phyloP scores from a whole-genome alignment of 805 yeast species.

The Maudiozyma barnettii region DNA sequence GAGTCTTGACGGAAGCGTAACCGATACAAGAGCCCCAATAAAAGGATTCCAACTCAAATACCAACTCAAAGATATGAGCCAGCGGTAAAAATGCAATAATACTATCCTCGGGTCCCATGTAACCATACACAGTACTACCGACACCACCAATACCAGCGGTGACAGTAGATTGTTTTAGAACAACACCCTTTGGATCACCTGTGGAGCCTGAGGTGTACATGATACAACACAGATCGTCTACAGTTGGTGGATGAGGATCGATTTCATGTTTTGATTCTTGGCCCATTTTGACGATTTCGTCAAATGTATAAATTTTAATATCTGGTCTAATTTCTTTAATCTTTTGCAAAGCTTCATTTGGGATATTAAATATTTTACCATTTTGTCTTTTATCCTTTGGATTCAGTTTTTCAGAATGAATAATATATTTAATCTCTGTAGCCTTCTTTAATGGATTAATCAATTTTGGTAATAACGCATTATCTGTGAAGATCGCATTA shows the following conservation, averaged over 20 bases:
- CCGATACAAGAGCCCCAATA: slow-evolving; percentile 89
- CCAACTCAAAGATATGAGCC: slow-evolving; percentile 92
- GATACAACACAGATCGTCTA: slow-evolving; percentile 48
- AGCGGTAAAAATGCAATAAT: slow-evolving; percentile 85
- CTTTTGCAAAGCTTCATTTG: slow-evolving; percentile 46
- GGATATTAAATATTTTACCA: slow-evolving; percentile 52
- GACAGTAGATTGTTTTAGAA: slow-evolving; percentile 52
- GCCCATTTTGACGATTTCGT: slow-evolving; percentile 63
- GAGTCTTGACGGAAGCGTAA: slow-evolving; percentile 86
- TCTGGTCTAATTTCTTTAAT: slow-evolving; percentile 65
- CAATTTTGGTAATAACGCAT: slow-evolving; percentile 55
- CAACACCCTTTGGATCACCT: slow-evolving; percentile 75
- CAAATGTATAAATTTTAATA: slow-evolving; percentile 52
- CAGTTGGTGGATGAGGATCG: slow-evolving; percentile 34
- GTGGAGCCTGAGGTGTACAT: slow-evolving; percentile 70
- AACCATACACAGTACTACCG: slow-evolving; percentile 47
- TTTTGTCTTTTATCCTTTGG: slow-evolving; percentile 49
- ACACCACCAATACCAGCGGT: slow-evolving; percentile 84
- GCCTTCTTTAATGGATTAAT: slow-evolving; percentile 65
- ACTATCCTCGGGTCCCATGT: slow-evolving; percentile 52
- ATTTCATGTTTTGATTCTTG: slow-evolving; percentile 35
- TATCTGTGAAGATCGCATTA: slow-evolving; percentile 75
- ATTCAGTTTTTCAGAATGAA: slow-evolving; percentile 57
- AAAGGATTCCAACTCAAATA: slow-evolving; percentile 67
- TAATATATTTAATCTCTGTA: slow-evolving; percentile 50